phyloP scores from a whole-genome alignment of 2,329 filamentous ascomycete genomes.

The Fusarium sarcochroum region DNA sequence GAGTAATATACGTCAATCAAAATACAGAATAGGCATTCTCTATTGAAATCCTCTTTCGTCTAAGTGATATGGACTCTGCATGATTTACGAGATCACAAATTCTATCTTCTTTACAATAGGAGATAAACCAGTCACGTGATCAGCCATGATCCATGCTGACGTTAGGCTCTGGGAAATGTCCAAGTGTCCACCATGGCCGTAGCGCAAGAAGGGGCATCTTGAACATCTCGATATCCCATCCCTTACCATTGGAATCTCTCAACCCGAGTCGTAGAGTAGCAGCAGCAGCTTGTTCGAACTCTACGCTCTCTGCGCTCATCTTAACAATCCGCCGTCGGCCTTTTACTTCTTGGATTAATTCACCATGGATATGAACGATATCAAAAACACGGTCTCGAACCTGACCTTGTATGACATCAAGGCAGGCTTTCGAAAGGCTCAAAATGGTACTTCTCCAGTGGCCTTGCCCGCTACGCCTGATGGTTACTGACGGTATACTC shows the following conservation, averaged over 20 bases:
- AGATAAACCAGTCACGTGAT: constrained; percentile 23
- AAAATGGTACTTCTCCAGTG: constrained; percentile 79
- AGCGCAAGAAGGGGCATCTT: constrained; percentile 47
- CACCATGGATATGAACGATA: constrained; percentile 85
- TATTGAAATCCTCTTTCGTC: neutral
- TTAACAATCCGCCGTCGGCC: constrained; percentile 7
- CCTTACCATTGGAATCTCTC: constrained; percentile 27
- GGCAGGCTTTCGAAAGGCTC: constrained; percentile 92
- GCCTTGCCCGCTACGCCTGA: constrained; percentile 24
- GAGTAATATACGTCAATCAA: neutral
- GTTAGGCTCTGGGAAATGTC: constrained; percentile 45
- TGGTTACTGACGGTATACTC: constrained; percentile 49
- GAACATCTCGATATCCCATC: constrained; percentile 31
- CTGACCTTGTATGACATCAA: constrained; percentile 96
- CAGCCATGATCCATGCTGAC: constrained; percentile 38
- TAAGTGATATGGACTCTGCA: neutral
- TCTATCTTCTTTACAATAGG: neutral
- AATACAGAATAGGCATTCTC: neutral
- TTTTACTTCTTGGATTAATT: constrained; percentile 36
- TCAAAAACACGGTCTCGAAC: constrained; percentile 91
- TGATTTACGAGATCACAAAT: neutral
- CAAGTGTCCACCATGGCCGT: constrained; percentile 49
- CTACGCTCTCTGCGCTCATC: constrained; percentile 9
- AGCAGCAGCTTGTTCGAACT: constrained; percentile 25
- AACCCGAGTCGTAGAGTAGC: constrained; percentile 17